A percentile compares a stretch with the other conserved stretches of the same genome.
Conservation (phyloP, 2,329 filamentous ascomycete species). For the Penicillium olsonii region DNA sequence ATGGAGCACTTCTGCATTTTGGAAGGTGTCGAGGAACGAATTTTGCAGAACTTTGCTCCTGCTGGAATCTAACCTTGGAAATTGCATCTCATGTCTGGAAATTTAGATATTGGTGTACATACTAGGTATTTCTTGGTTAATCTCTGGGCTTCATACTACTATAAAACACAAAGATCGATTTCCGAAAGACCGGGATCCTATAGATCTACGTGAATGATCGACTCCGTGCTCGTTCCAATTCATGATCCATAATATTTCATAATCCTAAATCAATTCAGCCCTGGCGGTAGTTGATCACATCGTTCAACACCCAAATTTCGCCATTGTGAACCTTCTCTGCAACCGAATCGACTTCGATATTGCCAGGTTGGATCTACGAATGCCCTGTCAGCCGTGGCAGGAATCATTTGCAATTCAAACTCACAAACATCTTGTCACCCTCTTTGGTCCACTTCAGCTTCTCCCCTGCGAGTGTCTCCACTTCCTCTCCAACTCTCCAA, state of each 20-base stretch:
- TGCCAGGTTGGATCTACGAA: conserved; percentile 64
- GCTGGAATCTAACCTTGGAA: conserved; percentile 19
- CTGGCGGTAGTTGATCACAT: conserved; percentile 56
- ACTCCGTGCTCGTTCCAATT: no score
- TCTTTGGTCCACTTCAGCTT: conserved; percentile 81
- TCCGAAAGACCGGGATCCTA: no score
- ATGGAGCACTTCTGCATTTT: conserved; percentile 91
- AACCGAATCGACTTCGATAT: conserved; percentile 73
- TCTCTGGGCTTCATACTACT: conserved; percentile 5
- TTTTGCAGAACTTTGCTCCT: conserved; percentile 58
- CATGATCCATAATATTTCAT: conserved; percentile 13
- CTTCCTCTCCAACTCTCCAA: conserved; percentile 70
- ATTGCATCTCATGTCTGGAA: background rate
- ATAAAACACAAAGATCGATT: conserved; percentile 10
- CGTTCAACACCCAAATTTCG: conserved; percentile 77
- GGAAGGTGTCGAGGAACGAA: conserved; percentile 80
- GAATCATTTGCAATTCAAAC: conserved; percentile 30
- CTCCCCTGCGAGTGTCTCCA: conserved; percentile 66
- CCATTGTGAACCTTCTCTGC: conserved; percentile 81
- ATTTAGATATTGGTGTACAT: conserved; percentile 10
- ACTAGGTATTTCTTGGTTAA: conserved; percentile 7
- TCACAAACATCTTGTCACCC: conserved; percentile 64
- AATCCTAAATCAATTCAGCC: background rate
- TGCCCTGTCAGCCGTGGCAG: conserved; percentile 6
- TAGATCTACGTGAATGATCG: no score